Base-by-base conservation (phyloP, 2,329 filamentous ascomycete genomes). In the Clarireedia monteithiana region DNA sequence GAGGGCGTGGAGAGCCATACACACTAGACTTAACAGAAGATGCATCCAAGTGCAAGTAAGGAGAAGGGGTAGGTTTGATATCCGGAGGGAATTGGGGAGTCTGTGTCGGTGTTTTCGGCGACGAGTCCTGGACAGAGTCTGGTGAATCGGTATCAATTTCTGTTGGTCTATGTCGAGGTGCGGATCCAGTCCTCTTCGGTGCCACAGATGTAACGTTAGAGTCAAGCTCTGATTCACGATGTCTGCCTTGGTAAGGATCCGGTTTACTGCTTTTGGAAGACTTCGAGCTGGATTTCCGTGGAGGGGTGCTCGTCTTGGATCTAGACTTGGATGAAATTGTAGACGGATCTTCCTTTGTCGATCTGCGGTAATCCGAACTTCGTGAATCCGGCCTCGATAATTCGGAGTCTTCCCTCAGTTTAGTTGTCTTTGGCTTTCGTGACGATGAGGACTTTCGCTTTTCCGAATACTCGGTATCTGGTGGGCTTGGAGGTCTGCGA, bases 41-140 rank as follows among this genome's bases (percentile, higher is more conserved):
- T 62, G 64, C 27, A 70, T 71, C 72, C 75, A 68, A 69, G 56
- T 62, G 68, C 64, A 66, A 60, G 40, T 67, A 68, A 24, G 66
- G 64, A 39, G 67, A 67, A 34, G 68, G 65, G 5, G 62, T 62
- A 17, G 65, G 23, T 55, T 69, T 70, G 27, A 64, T 34, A 59
- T 64, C 61, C 7, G 66, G 64, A 48, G 64, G 59, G 51, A 82
- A 82, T 30, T 75, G 77, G 9, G 77, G 74, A 2, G 75, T 72
- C 56, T 80, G 78, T 0, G 78, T 84, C 4, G 83, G 82, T 9
- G 83, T 85, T 66, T 75, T 79, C 2, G 82, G 82, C 14, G 82
- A 85, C 0, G 81, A 76, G 58, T 79, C 75, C 63, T 75, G 72
- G 7, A 71, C 73, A 2, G 77, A 79, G 20, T 73, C 76, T 4